These are phyloP conservation scores for Crithidia mellificae DNA, from an alignment of 208 protist genomes.

Conservation along the genomic window DNA sequence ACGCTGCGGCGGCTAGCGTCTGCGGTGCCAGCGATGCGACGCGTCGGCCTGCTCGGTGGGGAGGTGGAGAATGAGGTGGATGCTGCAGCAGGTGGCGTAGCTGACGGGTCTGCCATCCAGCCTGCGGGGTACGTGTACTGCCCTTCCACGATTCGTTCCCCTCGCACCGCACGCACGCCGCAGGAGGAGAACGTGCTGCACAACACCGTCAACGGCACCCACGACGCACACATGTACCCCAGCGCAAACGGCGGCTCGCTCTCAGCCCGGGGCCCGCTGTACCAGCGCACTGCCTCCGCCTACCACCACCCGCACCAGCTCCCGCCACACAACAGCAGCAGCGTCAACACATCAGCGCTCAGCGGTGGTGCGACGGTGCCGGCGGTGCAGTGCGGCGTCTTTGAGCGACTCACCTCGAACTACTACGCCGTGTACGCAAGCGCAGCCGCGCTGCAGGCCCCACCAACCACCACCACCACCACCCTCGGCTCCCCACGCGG, in stretches of 20 bases:
- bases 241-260: not conserved
- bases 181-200: not conserved
- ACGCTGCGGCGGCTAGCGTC: slow-evolving; percentile 12
- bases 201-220: not conserved
- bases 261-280: slow-evolving; percentile 5
- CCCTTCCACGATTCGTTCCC: slow-evolving; percentile 21
- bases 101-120: not conserved
- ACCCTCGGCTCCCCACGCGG: slow-evolving; percentile 1
- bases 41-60: not conserved
- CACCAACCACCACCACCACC: not conserved
- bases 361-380: not conserved
- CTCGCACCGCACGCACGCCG: slow-evolving; percentile 16
- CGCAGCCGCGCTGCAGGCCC: slow-evolving; percentile 16
- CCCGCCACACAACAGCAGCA: not conserved
- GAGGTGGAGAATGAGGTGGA: no score
- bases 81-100: not conserved
- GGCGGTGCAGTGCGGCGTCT: slow-evolving; percentile 25
- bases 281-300: slow-evolving; percentile 9
- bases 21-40: not conserved
- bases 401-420: slow-evolving; percentile 48
- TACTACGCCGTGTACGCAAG: slow-evolving; percentile 34
- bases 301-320: slow-evolving; percentile 1
- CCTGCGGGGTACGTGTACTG: not conserved
- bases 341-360: no score
- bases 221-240: not conserved